phyloP scores from a whole-genome alignment of 345 rosid genomes.

The Balakata baccata region DNA sequence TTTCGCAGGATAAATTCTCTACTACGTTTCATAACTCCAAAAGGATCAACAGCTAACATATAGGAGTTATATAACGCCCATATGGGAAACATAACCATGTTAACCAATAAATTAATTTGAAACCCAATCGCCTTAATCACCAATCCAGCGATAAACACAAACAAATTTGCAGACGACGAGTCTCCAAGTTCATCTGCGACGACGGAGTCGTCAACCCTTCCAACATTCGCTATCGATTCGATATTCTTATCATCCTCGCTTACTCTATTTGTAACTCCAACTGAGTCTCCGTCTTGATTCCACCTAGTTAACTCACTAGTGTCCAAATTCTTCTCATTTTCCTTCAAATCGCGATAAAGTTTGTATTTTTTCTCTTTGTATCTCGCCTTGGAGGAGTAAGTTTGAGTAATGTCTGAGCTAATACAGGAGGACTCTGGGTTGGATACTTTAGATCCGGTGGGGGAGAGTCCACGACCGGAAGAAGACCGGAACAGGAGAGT shows the following conservation, averaged over 20 bases:
- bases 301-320: conserved; percentile 15
- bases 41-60: conserved; percentile 56
- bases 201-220: neutral
- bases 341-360: conserved; percentile 26
- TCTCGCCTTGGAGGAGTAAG: conserved; percentile 1
- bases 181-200: conserved; percentile 30
- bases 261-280: neutral
- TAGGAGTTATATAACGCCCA: conserved; percentile 36
- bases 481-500: conserved; percentile 33
- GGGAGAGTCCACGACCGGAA: too few relatives aligned
- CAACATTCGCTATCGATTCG: neutral
- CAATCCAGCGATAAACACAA: conserved; percentile 41
- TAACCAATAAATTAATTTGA: conserved; percentile 50
- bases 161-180: conserved; percentile 29
- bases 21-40: conserved; percentile 39
- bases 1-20: conserved; percentile 30
- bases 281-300: conserved; percentile 21
- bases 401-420: neutral
- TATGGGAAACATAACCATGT: conserved; percentile 46
- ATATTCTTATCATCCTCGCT: neutral
- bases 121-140: conserved; percentile 63
- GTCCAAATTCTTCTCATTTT: conserved; percentile 28
- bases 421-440: conserved; percentile 12
- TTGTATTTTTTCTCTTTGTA: conserved; percentile 23
- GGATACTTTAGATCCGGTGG: neutral